Evolutionary conservation across 768 basidiomycete genomes (phyloP).

Genomic region (Strobilomyces echinocephalus): DNA sequence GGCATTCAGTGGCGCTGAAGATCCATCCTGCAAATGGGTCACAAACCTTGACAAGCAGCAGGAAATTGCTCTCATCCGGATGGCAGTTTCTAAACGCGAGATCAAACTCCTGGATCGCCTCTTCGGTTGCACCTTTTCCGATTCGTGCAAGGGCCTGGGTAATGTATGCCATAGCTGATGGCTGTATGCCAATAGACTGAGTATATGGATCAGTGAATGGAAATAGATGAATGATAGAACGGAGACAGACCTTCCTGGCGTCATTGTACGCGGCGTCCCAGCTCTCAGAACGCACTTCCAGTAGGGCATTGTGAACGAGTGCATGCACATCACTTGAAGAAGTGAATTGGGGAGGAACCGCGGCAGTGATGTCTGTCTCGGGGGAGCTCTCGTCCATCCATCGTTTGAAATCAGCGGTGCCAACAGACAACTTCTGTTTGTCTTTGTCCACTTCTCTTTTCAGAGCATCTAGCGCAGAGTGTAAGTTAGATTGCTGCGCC

Average conservation of each 20-base stretch:
- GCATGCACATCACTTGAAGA: background rate
- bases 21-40: no score
- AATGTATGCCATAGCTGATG: background rate
- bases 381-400: background rate
- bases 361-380: background rate
- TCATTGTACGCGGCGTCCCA: background rate
- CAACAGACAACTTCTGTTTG: no score
- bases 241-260: background rate
- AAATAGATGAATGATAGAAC: background rate
- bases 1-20: background rate
- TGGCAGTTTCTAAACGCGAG: background rate
- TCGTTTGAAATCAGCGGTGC: background rate
- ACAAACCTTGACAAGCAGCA: no score
- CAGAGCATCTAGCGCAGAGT: background rate
- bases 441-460: no score
- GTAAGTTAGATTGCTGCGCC: no score
- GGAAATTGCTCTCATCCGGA: background rate
- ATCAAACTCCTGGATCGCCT: background rate
- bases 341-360: no score
- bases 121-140: background rate
- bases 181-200: background rate
- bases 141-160: background rate
- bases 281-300: background rate
- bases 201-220: background rate
- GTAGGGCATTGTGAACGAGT: background rate